A percentile compares a stretch with the other conserved stretches of the same genome.
Conservation (phyloP, 768 basidiomycete species). For the Chlorophyllum brunneum region DNA sequence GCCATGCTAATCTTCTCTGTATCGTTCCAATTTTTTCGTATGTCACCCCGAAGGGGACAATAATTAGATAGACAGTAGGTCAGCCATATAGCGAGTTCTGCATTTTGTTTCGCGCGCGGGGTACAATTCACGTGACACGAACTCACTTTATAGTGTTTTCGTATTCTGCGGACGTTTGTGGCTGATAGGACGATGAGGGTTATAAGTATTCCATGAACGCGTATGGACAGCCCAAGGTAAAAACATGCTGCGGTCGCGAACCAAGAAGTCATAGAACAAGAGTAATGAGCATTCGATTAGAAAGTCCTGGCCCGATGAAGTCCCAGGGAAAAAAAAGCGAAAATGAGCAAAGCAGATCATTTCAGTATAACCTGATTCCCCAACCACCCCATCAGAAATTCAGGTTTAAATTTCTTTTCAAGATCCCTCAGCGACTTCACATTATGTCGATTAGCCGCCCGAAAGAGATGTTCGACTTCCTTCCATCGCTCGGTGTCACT, state of each 20-base stretch:
- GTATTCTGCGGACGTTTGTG: too few species aligned
- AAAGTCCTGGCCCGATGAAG: too few species aligned
- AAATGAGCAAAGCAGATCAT: too few species aligned
- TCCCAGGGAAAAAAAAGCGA: too few species aligned
- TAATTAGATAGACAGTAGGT: not conserved
- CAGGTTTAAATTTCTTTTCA: slow-evolving; percentile 22
- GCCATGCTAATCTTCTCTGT: slow-evolving; percentile 99
- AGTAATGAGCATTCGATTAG: too few species aligned
- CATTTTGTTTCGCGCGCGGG: slow-evolving; percentile 26
- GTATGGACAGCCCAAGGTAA: too few species aligned
- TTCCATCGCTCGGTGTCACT: slow-evolving; percentile 7
- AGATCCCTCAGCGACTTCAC: slow-evolving; percentile 21
- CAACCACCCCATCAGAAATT: slow-evolving; percentile 23
- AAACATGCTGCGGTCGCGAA: too few species aligned
- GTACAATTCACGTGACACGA: slow-evolving; percentile 12
- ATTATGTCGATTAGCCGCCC: slow-evolving; percentile 15
- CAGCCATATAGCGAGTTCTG: slow-evolving; percentile 15
- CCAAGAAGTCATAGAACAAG: too few species aligned
- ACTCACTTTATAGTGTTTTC: too few species aligned
- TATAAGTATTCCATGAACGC: too few species aligned
- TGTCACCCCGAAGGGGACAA: slow-evolving; percentile 89
- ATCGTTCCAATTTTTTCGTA: slow-evolving; percentile 99
- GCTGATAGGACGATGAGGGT: too few species aligned
- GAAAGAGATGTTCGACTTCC: slow-evolving; percentile 9
- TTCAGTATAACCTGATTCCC: slow-evolving; percentile 5